Conservation (phyloP, 441 rosid genomes). For the Pelargonium cotyledonis region DNA sequence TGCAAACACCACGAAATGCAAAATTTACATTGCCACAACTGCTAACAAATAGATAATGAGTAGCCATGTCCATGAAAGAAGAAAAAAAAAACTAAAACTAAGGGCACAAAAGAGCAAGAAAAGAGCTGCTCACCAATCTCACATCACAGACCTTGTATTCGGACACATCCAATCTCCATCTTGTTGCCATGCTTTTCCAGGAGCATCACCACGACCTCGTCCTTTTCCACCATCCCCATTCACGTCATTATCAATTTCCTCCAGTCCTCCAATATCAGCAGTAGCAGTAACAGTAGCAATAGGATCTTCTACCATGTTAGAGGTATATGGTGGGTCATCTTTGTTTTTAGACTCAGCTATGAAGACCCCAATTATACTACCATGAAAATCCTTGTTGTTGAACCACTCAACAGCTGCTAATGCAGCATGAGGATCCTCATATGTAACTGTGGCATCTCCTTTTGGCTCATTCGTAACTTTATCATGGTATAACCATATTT, state of each 20-base stretch:
- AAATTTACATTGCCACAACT: constrained; percentile 93
- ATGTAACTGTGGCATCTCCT: constrained; percentile 95
- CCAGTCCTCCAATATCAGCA: constrained; percentile 40
- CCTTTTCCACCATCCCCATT: constrained; percentile 58
- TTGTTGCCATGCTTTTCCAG: constrained; percentile 83
- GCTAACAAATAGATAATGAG: constrained; percentile 36
- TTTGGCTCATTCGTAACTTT: constrained; percentile 83
- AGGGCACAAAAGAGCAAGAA: constrained; percentile 53
- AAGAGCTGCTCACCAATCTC: constrained; percentile 96
- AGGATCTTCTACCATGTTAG: constrained; percentile 23
- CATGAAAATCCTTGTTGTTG: constrained; percentile 90
- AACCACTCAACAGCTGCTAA: constrained; percentile 95
- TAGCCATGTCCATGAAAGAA: constrained; percentile 15
- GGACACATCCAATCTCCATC: constrained; percentile 99
- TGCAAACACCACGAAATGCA: constrained; percentile 94
- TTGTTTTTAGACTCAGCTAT: constrained; percentile 75
- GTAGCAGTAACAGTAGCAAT: constrained; percentile 2
- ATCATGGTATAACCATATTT: constrained; percentile 87
- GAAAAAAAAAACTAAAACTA: constrained; percentile 8
- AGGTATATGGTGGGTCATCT: constrained; percentile 28
- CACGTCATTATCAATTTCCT: constrained; percentile 39
- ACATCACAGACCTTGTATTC: constrained; percentile 99
- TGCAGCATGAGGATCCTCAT: constrained; percentile 97
- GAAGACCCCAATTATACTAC: constrained; percentile 64
- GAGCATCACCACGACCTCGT: constrained; percentile 65